These are phyloP conservation scores for Miscanthus lutarioriparius DNA, from an alignment of 176 grass and related monocot genomes.

Conservation along the genomic window DNA sequence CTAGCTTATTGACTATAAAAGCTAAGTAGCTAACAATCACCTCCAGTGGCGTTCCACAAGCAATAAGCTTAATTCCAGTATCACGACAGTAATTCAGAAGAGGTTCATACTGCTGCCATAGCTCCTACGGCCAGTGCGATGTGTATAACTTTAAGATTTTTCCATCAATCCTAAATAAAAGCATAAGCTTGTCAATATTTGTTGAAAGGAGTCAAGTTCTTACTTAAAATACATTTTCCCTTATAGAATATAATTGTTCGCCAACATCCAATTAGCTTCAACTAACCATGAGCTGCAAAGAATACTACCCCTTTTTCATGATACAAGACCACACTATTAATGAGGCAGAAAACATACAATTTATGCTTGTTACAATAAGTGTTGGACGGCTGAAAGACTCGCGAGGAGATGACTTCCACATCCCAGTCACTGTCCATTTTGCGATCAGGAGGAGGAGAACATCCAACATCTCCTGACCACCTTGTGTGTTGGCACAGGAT, in stretches of 20 bases:
- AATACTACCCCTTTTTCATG: too few species aligned
- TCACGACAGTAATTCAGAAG: conserved; percentile 84
- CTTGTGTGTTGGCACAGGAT: too few species aligned
- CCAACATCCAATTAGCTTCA: conserved; percentile 12
- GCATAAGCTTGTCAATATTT: conserved; percentile 24
- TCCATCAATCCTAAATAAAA: conserved; percentile 81
- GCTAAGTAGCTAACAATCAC: conserved; percentile 52
- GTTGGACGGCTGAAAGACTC: too few species aligned
- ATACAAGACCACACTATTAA: neutral
- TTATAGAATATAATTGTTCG: neutral
- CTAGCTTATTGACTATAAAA: conserved; percentile 1
- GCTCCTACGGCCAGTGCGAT: conserved; percentile 73
- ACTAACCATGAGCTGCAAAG: neutral
- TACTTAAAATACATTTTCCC: conserved; percentile 13
- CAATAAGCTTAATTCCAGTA: conserved; percentile 76
- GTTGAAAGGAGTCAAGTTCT: neutral
- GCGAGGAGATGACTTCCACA: too few species aligned
- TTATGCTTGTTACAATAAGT: conserved; percentile 11
- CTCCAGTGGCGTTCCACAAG: conserved; percentile 87
- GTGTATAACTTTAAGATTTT: conserved; percentile 66
- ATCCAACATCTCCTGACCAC: too few species aligned
- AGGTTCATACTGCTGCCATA: conserved; percentile 95
- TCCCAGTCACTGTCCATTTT: too few species aligned
- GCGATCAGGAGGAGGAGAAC: too few species aligned
- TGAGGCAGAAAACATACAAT: neutral